Base-by-base conservation (phyloP, 1,284 basidiomycete genomes). In the Ustilago loliicola region DNA sequence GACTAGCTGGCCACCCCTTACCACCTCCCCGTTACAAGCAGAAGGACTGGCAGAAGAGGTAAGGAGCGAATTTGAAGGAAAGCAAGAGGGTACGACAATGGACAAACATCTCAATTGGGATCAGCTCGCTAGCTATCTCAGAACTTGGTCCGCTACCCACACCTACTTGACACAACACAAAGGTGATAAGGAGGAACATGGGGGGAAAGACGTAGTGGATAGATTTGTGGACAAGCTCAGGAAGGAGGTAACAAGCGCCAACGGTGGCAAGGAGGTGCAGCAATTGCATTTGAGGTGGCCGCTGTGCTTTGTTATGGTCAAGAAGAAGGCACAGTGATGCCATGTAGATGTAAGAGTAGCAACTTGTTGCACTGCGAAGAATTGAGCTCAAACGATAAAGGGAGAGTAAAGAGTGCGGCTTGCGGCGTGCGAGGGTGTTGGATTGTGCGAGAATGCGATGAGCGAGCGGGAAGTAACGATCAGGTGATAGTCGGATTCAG, bases 141-240 rank as follows among this genome's bases (percentile, higher is more conserved):
- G 90, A 48, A 94, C 93, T 0, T 91, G 90, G 87, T 93, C 91
- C 67, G 89, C 93, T 1, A 86, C 93, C 36, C 91, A 93, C 73
- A 91, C 90, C 1, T 95, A 90, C 86, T 89, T 91, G 52, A 91
- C 92, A 73, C 81, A 85, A 8, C 88, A 91, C 79, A 92, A 92
- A 0, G 88, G 89, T 11, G 92, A 94, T 79, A 82, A 87, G 32
- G 75, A 73, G 8, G 19, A 63, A 10, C 48, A 70, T 15, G 72
- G 45, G 0, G 77, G 73, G 1, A 66, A 66, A 19, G 77, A 79
- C 29, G 66, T 79, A 8, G 77, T 79, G 19, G 66, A 76, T 30
- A 51, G 77, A 4, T 79, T 79, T 34, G 17, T 79, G 25, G 29
- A 52, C 0, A 59, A 61, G 10, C 40, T 79, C 17, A 27, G 15